Evolutionary conservation across 208 protist genomes (phyloP).

Genomic region (Leishmania guyanensis): DNA sequence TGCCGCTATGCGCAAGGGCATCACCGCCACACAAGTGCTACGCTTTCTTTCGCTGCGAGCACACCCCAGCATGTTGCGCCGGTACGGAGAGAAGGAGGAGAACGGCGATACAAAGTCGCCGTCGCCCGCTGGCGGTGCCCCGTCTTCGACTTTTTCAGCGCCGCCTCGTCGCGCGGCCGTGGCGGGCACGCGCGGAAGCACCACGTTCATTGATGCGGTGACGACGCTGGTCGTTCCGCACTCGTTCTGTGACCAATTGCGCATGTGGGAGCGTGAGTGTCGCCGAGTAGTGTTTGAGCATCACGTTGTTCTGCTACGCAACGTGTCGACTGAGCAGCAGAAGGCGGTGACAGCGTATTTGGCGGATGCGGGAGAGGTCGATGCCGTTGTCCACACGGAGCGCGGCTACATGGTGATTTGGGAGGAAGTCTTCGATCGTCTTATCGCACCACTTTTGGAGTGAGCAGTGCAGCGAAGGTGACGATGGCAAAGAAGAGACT

Average conservation of each 20-base stretch:
- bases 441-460: slow-evolving; percentile 44
- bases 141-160: neutral
- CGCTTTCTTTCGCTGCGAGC: slow-evolving; percentile 85
- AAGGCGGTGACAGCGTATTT: slow-evolving; percentile 49
- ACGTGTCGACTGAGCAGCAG: slow-evolving; percentile 60
- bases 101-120: neutral
- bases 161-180: neutral
- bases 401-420: slow-evolving; percentile 66
- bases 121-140: neutral
- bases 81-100: slow-evolving; percentile 32
- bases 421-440: slow-evolving; percentile 69
- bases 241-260: slow-evolving; percentile 87
- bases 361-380: slow-evolving; percentile 48
- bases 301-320: slow-evolving; percentile 70
- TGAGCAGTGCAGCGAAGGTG: neutral
- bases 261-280: slow-evolving; percentile 90
- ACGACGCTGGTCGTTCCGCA: slow-evolving; percentile 66
- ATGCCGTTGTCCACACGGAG: slow-evolving; percentile 68
- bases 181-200: neutral
- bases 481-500: neutral
- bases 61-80: slow-evolving; percentile 81
- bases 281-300: slow-evolving; percentile 76
- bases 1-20: slow-evolving; percentile 70
- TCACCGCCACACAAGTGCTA: slow-evolving; percentile 76
- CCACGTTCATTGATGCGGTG: slow-evolving; percentile 9